phyloP scores from a whole-genome alignment of 768 basidiomycete genomes.

The Xerocomus potaroensis region DNA sequence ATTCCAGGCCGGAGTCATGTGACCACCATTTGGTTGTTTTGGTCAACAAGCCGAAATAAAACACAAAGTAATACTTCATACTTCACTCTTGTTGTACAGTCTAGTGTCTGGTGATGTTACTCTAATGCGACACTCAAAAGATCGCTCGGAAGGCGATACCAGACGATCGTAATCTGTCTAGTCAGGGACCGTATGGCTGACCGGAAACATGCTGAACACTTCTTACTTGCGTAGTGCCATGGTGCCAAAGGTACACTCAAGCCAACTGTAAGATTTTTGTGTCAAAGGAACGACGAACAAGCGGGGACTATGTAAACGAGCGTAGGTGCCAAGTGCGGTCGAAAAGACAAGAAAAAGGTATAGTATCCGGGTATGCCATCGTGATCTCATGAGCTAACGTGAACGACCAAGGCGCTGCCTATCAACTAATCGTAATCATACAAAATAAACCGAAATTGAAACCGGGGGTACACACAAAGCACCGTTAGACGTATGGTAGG shows the following conservation, averaged over 20 bases:
- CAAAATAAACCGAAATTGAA: conserved; percentile 3
- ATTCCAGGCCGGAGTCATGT: background rate
- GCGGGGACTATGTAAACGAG: conserved; percentile 16
- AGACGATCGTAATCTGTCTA: no score
- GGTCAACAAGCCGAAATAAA: conserved; percentile 10
- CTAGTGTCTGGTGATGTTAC: no score
- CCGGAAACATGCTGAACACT: no score
- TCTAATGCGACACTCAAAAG: no score
- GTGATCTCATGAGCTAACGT: conserved; percentile 14
- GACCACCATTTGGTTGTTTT: conserved; percentile 1
- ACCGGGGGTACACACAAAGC: background rate
- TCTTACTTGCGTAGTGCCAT: no score
- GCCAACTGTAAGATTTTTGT: background rate
- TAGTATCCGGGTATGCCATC: conserved; percentile 19
- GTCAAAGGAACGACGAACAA: conserved; percentile 19
- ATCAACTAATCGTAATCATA: conserved; percentile 14
- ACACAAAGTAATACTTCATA: no score
- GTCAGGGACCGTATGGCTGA: no score
- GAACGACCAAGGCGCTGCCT: conserved; percentile 17
- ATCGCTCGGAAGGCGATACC: no score
- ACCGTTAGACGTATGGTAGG: conserved; percentile 17
- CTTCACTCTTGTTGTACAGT: no score
- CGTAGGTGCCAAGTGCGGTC: conserved; percentile 15
- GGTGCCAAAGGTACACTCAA: background rate
- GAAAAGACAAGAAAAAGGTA: conserved; percentile 14